Evolutionary conservation across 371 early-diverging fungal species (phyloP).

Genomic region (Lichtheimia hyalospora): DNA sequence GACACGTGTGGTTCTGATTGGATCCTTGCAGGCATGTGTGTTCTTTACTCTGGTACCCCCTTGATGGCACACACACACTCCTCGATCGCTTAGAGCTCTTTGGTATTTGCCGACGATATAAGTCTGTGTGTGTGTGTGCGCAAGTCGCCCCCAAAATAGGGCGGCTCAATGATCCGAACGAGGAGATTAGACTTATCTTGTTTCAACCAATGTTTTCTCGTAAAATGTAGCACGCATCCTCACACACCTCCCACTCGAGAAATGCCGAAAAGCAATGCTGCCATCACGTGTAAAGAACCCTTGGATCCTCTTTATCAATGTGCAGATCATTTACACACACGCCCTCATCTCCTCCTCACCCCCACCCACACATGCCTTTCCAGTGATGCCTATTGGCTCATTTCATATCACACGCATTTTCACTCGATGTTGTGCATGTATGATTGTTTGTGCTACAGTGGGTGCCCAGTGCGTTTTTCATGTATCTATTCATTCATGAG

Average conservation of each 20-base stretch:
- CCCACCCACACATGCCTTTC: too few species aligned
- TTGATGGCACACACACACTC: slow-evolving; percentile 2
- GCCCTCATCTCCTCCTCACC: too few species aligned
- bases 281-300: slow-evolving; percentile 6
- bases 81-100: background rate
- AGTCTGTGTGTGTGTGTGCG: background rate
- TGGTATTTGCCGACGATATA: background rate
- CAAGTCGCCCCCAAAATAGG: slow-evolving; percentile 1
- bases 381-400: too few species aligned
- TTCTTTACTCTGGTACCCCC: too few species aligned
- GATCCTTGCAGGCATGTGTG: background rate
- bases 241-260: slow-evolving; percentile 4
- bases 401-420: too few species aligned
- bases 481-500: too few species aligned
- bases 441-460: too few species aligned
- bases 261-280: background rate
- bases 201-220: slow-evolving; percentile 2
- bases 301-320: too few species aligned
- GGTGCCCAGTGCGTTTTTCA: too few species aligned
- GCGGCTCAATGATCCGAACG: slow-evolving; percentile 1
- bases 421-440: too few species aligned
- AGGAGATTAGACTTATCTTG: slow-evolving; percentile 4
- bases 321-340: too few species aligned
- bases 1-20: slow-evolving; percentile 21
- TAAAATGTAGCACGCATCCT: slow-evolving; percentile 4